Base-by-base conservation (phyloP, 2,329 filamentous ascomycete species). In the Trichoderma cornu-damae region DNA sequence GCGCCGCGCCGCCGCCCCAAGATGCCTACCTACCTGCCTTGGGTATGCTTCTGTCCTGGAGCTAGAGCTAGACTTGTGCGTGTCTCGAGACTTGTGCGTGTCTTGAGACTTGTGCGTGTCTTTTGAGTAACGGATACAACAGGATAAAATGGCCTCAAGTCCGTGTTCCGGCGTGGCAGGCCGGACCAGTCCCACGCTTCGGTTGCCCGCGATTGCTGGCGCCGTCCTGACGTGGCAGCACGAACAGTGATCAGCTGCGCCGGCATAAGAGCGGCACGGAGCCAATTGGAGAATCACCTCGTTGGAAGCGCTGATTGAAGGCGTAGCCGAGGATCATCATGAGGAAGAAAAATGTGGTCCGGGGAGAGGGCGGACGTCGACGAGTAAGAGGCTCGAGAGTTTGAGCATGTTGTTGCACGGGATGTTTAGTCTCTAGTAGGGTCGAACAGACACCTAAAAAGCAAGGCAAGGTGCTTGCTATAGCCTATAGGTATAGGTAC, bases 191-290 rank as follows among this genome's bases (percentile, higher is more conserved):
- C 20, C 40, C 40, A 38, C 51, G 12, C 42, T 35, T 37, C 34
- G 42, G n/a, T 44, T 47, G 43, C 32, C 51, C 32, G 42, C 42
- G 32, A 47, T 55, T 7, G 51, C 51, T 55, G 42, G 51, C 34
- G 48, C 24, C 30, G 42, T 55, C 44, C 50, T 59, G 57, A 59
- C 57, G 57, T 59, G 57, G 57, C 57, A 59, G 57, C 50, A 44
- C 43, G 37, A 59, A 50, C 49, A 43, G 35, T 58, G 56, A 58
- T 58, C 56, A 58, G 49, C 56, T 58, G 56, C 49, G 37, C 56
- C 56, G 34, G 35, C 43, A 37, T 37, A 52, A 53, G 47, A 50
- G 43, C 35, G 18, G 42, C 32, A 53, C n/a, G 26, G 56, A 18
- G 30, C 56, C 56, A 58, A 58, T 58, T n/a, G 34, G 37, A 42